Percentiles rank a stretch among this genome's conserved stretches.
These are phyloP conservation scores for Epichloe gansuensis DNA, from an alignment of 2,329 filamentous ascomycete species.

Conservation along the genomic window DNA sequence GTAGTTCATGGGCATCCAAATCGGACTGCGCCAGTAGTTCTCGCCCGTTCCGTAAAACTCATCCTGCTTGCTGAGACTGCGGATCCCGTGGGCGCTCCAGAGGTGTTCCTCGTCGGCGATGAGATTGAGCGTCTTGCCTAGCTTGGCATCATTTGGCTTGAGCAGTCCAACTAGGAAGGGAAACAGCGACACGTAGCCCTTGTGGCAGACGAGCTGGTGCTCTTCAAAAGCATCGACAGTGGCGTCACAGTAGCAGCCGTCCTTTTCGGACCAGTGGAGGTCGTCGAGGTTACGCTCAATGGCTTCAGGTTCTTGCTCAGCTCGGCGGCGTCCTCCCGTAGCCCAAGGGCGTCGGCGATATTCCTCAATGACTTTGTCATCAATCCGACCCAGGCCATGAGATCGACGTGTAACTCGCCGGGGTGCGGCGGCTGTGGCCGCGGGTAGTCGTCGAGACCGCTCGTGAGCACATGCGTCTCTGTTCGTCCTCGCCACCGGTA, in stretches of 20 bases:
- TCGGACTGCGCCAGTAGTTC: conserved; percentile 92
- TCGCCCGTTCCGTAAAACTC: conserved; percentile 79
- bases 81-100: conserved; percentile 82
- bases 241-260: conserved; percentile 82
- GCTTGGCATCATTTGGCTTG: conserved; percentile 56
- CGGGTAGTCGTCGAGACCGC: conserved; percentile 92
- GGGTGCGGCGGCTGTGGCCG: conserved; percentile 88
- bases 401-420: conserved; percentile 86
- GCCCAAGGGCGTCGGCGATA: conserved; percentile 63
- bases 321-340: conserved; percentile 62
- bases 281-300: conserved; percentile 82
- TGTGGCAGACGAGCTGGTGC: conserved; percentile 80
- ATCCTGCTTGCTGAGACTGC: conserved; percentile 76
- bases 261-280: conserved; percentile 77
- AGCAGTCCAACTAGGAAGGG: conserved; percentile 82
- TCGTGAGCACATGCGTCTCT: conserved; percentile 76
- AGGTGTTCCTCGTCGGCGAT: conserved; percentile 72
- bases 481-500: conserved; percentile 94
- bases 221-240: conserved; percentile 95
- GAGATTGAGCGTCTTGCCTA: conserved; percentile 65
- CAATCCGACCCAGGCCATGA: conserved; percentile 95
- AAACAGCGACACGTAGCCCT: conserved; percentile 88
- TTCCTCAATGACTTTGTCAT: conserved; percentile 79
- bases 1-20: conserved; percentile 97
- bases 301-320: conserved; percentile 60